Conservation (phyloP, 2,329 filamentous ascomycete species). For the Colletotrichum navitas region DNA sequence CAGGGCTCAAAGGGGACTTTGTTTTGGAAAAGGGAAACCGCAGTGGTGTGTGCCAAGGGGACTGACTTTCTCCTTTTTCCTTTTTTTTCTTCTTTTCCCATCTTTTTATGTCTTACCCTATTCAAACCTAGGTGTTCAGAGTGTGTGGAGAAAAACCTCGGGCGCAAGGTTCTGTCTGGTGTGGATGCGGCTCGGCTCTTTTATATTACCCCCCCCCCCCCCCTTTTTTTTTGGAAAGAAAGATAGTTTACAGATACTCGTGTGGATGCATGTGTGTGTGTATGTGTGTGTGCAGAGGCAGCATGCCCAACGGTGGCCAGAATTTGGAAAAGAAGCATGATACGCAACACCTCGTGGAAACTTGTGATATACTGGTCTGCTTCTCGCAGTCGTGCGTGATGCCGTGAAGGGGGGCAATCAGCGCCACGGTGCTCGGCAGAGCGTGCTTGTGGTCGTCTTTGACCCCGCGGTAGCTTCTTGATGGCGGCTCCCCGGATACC, state of each 20-base stretch:
- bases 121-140: constrained; percentile 29
- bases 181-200: constrained; percentile 10
- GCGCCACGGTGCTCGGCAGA: too few relatives aligned
- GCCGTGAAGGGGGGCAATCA: not conserved
- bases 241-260: not conserved
- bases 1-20: not conserved
- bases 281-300: not conserved
- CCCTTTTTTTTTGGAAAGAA: not conserved
- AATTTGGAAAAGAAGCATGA: not conserved
- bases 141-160: constrained; percentile 5
- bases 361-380: not conserved
- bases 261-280: not conserved
- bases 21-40: constrained; percentile 17
- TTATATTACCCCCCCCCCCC: not conserved
- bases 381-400: not conserved
- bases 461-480: too few relatives aligned
- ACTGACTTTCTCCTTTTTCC: not conserved
- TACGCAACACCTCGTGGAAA: not conserved
- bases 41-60: constrained; percentile 20
- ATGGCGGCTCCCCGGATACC: too few relatives aligned
- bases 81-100: not conserved
- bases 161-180: constrained; percentile 8
- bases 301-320: not conserved
- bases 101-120: constrained; percentile 8
- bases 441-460: too few relatives aligned